Conservation (phyloP, 192 early-diverging fungal genomes). For the Jimgerdemannia lactiflua region DNA sequence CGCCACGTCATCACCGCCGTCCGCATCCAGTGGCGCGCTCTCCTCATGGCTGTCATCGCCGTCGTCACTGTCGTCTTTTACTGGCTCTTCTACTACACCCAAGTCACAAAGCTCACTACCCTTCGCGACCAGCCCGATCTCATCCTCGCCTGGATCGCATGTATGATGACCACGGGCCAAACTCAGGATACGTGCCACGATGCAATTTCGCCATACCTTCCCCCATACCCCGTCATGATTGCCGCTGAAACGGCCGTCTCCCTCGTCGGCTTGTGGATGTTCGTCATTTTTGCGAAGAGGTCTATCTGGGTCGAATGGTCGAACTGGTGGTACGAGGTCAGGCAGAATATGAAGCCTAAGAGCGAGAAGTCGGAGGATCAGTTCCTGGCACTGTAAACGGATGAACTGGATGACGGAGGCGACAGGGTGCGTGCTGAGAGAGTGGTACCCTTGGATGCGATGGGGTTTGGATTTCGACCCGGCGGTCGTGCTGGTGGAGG, state of each 20-base stretch:
- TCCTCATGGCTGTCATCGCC: conserved; percentile 38
- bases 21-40: conserved; percentile 52
- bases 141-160: conserved; percentile 29
- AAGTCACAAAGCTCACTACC: conserved; percentile 29
- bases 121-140: conserved; percentile 9
- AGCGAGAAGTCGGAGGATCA: conserved; percentile 44
- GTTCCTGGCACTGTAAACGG: conserved; percentile 42
- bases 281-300: conserved; percentile 46
- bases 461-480: too few species aligned
- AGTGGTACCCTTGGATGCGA: too few species aligned
- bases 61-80: conserved; percentile 45
- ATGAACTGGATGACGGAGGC: too few species aligned
- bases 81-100: conserved; percentile 51
- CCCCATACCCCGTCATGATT: conserved; percentile 42
- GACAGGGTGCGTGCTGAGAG: too few species aligned
- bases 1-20: conserved; percentile 48
- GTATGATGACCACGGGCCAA: conserved; percentile 24
- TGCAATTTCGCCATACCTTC: conserved; percentile 27
- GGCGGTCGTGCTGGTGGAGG: too few species aligned
- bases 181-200: conserved; percentile 36
- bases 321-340: conserved; percentile 35
- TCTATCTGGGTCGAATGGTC: conserved; percentile 41
- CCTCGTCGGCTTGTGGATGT: conserved; percentile 36
- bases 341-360: conserved; percentile 25
- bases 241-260: conserved; percentile 43